A percentile compares a stretch with the other conserved stretches of the same genome.
phyloP scores from a whole-genome alignment of 768 basidiomycete genomes.

The Suillus placidus region DNA sequence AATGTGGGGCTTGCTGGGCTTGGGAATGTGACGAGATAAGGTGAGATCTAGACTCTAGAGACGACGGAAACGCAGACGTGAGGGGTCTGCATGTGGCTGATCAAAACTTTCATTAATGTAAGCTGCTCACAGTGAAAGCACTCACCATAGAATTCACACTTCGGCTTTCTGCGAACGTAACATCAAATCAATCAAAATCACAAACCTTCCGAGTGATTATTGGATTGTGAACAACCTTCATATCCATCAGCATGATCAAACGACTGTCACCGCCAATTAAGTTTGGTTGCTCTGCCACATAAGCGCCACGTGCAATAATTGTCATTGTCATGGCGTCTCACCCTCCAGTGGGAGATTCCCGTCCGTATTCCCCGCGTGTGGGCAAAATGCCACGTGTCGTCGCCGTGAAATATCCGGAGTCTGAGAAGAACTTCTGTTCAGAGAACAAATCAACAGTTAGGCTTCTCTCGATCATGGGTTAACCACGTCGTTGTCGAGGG shows the following conservation, averaged over 20 bases:
- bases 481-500: background rate
- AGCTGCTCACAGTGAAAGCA: background rate
- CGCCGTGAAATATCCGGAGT: background rate
- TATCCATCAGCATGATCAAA: background rate
- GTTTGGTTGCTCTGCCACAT: background rate
- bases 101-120: background rate
- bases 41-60: background rate
- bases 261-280: background rate
- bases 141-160: background rate
- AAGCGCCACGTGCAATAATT: background rate
- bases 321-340: background rate
- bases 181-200: constrained; percentile 2
- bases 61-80: background rate
- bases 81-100: background rate
- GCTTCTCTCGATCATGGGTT: background rate
- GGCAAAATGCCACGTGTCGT: constrained; percentile 2
- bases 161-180: background rate
- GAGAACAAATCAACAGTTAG: background rate
- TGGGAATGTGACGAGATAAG: background rate
- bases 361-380: constrained; percentile 2
- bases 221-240: background rate
- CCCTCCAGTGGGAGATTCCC: background rate
- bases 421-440: background rate
- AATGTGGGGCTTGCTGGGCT: background rate
- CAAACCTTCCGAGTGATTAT: background rate